These are phyloP conservation scores for Cladophialophora chaetospira DNA, from an alignment of 2,329 filamentous ascomycete species.

Conservation along the genomic window DNA sequence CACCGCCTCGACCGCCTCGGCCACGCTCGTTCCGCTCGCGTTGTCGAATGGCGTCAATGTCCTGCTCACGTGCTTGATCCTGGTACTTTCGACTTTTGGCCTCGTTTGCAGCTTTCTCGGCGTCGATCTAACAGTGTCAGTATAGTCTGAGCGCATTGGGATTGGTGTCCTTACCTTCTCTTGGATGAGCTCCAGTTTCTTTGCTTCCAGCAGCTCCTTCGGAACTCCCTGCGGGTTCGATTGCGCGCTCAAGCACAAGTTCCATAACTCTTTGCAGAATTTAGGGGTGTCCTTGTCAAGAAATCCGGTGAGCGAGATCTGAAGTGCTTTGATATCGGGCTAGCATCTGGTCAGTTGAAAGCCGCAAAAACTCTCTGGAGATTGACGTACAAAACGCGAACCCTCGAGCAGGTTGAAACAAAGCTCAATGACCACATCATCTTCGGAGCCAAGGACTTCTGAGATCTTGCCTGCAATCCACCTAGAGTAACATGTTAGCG, in stretches of 20 bases:
- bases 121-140: slow-evolving; percentile 43
- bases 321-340: slow-evolving; percentile 94
- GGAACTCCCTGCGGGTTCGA: slow-evolving; percentile 85
- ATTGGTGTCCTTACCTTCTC: slow-evolving; percentile 72
- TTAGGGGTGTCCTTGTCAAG: slow-evolving; percentile 84
- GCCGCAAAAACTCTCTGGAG: not conserved
- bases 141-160: not conserved
- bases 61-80: slow-evolving; percentile 63
- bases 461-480: slow-evolving; percentile 92
- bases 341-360: slow-evolving; percentile 42
- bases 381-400: slow-evolving; percentile 67
- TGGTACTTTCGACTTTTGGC: slow-evolving; percentile 49
- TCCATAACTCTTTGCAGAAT: slow-evolving; percentile 96
- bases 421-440: slow-evolving; percentile 93
- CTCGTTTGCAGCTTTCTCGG: slow-evolving; percentile 51
- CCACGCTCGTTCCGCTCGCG: slow-evolving; percentile 43
- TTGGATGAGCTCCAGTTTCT: slow-evolving; percentile 91
- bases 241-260: slow-evolving; percentile 86
- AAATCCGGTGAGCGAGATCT: slow-evolving; percentile 93
- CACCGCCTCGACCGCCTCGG: slow-evolving; percentile 40
- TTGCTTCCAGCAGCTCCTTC: slow-evolving; percentile 90
- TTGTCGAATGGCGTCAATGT: slow-evolving; percentile 68
- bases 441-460: slow-evolving; percentile 85
- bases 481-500: slow-evolving; percentile 51
- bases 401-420: slow-evolving; percentile 71